phyloP scores from a whole-genome alignment of 164 flowering plant species.

The Tetracentron sinense region DNA sequence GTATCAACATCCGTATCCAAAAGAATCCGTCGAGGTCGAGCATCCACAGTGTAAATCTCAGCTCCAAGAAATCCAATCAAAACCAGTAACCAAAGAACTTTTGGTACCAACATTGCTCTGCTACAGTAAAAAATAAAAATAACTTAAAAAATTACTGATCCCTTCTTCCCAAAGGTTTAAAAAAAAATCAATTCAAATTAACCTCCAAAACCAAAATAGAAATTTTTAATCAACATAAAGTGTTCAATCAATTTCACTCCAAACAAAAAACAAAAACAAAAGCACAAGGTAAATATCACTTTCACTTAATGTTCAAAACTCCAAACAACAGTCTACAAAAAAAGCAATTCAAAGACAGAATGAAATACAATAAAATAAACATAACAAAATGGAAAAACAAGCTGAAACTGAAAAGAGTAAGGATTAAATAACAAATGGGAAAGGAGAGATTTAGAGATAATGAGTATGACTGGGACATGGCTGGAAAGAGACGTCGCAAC shows the following conservation, averaged over 20 bases:
- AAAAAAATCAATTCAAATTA: too few species aligned
- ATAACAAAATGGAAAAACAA: background rate
- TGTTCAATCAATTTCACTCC: background rate
- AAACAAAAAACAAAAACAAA: background rate
- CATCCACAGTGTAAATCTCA: constrained; percentile 13
- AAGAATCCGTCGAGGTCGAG: constrained; percentile 49
- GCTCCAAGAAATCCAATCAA: constrained; percentile 17
- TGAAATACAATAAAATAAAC: too few species aligned
- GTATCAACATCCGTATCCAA: constrained; percentile 88
- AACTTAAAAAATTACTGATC: too few species aligned
- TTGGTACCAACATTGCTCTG: constrained; percentile 18
- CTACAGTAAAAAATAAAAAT: too few species aligned
- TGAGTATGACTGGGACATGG: background rate
- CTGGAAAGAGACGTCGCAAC: too few species aligned
- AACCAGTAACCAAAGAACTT: constrained; percentile 9
- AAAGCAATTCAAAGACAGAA: background rate
- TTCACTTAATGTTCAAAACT: background rate
- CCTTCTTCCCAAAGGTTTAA: background rate
- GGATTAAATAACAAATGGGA: too few species aligned
- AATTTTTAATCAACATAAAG: background rate
- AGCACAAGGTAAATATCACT: background rate
- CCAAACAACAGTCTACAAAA: background rate
- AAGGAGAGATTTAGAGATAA: background rate
- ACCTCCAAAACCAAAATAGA: background rate
- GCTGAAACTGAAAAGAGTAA: background rate